Percentiles rank a stretch among this genome's conserved stretches.
These are phyloP conservation scores for Crithidia mellificae DNA, from an alignment of 208 protist genomes.

Conservation along the genomic window DNA sequence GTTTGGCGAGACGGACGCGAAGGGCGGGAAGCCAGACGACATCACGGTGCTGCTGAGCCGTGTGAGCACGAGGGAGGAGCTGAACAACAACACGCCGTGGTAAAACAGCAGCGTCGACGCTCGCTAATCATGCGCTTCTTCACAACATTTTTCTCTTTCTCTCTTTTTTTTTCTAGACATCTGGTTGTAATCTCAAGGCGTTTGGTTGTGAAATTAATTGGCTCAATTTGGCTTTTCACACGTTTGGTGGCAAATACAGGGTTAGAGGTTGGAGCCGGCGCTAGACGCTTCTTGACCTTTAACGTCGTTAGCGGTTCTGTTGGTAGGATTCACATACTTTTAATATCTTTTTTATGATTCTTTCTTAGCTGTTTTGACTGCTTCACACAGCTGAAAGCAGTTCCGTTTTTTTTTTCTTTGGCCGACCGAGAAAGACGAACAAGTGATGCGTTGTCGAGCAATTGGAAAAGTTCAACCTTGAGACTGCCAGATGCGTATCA, in stretches of 20 bases:
- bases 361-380: background rate
- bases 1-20: constrained; percentile 65
- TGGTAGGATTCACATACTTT: background rate
- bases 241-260: no score
- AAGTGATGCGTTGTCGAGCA: no score
- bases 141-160: background rate
- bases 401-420: no score
- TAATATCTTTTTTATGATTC: background rate
- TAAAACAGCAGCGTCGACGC: constrained; percentile 26
- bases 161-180: no score
- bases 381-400: no score
- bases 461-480: no score
- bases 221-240: no score
- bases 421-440: no score
- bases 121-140: background rate
- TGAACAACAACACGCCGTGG: constrained; percentile 65
- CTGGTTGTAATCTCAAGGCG: no score
- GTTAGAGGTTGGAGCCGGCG: no score
- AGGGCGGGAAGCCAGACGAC: constrained; percentile 91
- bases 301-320: background rate
- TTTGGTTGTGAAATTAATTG: no score
- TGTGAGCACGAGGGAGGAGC: constrained; percentile 79
- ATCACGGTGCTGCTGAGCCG: constrained; percentile 89
- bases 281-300: background rate
- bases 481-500: no score